Conservation (phyloP, 768 basidiomycete genomes). For the Podaxis sp. region DNA sequence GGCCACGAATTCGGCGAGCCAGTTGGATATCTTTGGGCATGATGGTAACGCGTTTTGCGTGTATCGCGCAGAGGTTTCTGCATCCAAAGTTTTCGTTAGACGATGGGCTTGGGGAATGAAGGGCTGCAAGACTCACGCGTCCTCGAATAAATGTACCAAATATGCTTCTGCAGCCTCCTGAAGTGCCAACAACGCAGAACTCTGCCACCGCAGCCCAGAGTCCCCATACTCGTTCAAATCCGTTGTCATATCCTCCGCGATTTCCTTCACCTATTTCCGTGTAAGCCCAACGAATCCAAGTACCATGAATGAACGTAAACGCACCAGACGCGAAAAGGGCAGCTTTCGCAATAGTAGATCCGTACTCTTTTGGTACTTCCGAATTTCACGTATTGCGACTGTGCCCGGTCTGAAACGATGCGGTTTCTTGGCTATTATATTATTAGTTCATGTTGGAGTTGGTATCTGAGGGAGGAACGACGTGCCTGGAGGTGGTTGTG, state of each 20-base stretch:
- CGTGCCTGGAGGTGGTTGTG: constrained; percentile 24
- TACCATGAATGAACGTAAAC: constrained; percentile 26
- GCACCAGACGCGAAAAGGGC: constrained; percentile 88
- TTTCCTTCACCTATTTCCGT: constrained; percentile 80
- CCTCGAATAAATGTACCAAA: constrained; percentile 95
- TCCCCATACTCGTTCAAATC: constrained; percentile 62
- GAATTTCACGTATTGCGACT: constrained; percentile 86
- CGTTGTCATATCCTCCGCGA: constrained; percentile 87
- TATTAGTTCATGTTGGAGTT: background rate
- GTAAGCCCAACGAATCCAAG: background rate
- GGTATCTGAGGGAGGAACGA: background rate
- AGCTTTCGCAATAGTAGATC: constrained; percentile 85
- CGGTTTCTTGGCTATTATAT: constrained; percentile 39
- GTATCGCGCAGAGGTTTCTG: constrained; percentile 95
- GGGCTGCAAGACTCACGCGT: constrained; percentile 72
- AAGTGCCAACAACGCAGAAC: constrained; percentile 86
- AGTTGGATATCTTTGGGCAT: constrained; percentile 98
- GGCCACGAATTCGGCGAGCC: constrained; percentile 90
- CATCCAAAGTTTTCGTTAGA: constrained; percentile 8
- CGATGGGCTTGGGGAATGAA: background rate
- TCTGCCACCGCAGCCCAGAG: constrained; percentile 86
- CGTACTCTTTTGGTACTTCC: constrained; percentile 93
- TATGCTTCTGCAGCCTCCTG: constrained; percentile 97
- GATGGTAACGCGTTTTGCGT: constrained; percentile 96
- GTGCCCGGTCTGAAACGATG: constrained; percentile 87